Evolutionary conservation across 192 early-diverging fungal genomes (phyloP).

Genomic region (Phlyctochytrium planicorne): DNA sequence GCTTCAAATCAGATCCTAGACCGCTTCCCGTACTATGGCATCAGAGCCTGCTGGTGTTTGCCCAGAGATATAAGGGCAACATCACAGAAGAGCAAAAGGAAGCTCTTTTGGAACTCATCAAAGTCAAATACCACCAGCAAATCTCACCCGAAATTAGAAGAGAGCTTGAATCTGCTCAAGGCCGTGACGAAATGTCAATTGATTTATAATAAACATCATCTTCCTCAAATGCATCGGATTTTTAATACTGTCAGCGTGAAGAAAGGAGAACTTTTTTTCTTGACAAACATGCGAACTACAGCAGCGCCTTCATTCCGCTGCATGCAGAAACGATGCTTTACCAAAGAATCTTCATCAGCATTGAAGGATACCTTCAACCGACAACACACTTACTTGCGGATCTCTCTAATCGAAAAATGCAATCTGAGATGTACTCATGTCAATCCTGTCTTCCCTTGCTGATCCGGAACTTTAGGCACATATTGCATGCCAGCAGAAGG

Average conservation of each 20-base stretch:
- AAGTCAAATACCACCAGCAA: conserved; percentile 71
- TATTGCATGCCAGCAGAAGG: conserved; percentile 98
- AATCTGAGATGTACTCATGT: conserved; percentile 66
- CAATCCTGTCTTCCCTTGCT: neutral
- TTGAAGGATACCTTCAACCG: too few relatives aligned
- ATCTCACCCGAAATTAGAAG: conserved; percentile 94
- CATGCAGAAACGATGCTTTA: too few relatives aligned
- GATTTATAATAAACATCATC: too few relatives aligned
- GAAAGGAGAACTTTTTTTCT: too few relatives aligned
- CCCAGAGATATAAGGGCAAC: conserved; percentile 95
- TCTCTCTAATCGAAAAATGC: conserved; percentile 92
- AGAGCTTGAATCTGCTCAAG: conserved; percentile 59
- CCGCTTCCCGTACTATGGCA: conserved; percentile 97
- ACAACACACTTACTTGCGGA: conserved; percentile 90
- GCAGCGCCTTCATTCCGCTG: too few relatives aligned
- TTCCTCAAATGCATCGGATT: too few relatives aligned
- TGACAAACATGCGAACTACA: too few relatives aligned
- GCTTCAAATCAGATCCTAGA: conserved; percentile 73
- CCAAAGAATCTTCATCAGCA: too few relatives aligned
- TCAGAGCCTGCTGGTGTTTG: conserved; percentile 89
- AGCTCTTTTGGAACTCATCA: conserved; percentile 77
- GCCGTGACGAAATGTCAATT: too few relatives aligned
- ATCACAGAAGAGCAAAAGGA: conserved; percentile 94
- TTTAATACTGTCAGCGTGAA: too few relatives aligned
- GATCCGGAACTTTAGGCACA: conserved; percentile 52